A percentile compares a stretch with the other conserved stretches of the same genome.
Conservation (phyloP, 331 rosid species). For the Pyrus hybrid region DNA sequence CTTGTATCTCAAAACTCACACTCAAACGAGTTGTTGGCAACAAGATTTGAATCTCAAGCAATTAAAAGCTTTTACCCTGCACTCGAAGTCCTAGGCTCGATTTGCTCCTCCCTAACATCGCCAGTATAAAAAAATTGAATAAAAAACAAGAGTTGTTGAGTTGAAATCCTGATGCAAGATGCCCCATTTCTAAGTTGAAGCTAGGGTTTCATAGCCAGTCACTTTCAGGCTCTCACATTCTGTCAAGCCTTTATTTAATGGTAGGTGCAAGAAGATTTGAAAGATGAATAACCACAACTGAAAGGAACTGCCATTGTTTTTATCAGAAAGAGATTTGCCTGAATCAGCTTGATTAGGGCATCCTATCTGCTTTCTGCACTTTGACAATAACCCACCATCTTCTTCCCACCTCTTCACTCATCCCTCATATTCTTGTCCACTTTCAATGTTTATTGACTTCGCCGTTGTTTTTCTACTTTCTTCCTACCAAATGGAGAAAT, state of each 20-base stretch:
- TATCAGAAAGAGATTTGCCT: not conserved
- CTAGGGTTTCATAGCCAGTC: slow-evolving; percentile 4
- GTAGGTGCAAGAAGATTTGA: not conserved
- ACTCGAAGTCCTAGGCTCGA: too few species aligned
- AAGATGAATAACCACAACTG: slow-evolving; percentile 22
- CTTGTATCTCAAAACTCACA: too few species aligned
- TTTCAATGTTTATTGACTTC: not conserved
- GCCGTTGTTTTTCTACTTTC: not conserved
- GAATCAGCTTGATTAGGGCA: slow-evolving; percentile 33
- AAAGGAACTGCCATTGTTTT: not conserved
- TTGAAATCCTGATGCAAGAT: not conserved
- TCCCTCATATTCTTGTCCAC: not conserved
- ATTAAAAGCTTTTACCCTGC: too few species aligned
- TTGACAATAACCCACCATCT: slow-evolving; percentile 33
- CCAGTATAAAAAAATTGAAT: too few species aligned
- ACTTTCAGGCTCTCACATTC: not conserved
- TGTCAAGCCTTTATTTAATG: not conserved
- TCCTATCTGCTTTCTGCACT: slow-evolving; percentile 23
- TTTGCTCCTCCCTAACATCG: too few species aligned
- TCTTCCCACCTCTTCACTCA: not conserved
- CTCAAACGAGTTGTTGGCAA: too few species aligned
- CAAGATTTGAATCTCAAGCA: too few species aligned
- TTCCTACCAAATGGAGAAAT: not conserved
- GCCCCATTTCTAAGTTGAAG: slow-evolving; percentile 2
- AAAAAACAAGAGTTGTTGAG: not conserved